Conservation (phyloP, 1,284 basidiomycete genomes). For the Papiliotrema nemorosa region DNA sequence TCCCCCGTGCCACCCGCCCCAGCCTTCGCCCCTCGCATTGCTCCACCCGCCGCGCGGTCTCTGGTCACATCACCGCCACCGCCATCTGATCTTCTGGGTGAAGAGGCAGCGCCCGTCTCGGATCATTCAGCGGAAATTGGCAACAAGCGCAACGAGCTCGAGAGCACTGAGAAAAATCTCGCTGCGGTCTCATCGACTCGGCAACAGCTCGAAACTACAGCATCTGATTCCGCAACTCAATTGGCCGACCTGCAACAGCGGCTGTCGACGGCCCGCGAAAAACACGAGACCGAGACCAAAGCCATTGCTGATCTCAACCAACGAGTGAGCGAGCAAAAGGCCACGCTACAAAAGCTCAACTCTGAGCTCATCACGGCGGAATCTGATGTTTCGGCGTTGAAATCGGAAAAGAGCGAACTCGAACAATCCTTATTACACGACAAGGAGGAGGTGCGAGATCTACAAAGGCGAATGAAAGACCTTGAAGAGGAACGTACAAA, state of each 20-base stretch:
- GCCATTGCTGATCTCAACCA: slow-evolving; percentile 70
- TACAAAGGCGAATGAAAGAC: slow-evolving; percentile 83
- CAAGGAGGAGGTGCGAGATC: slow-evolving; percentile 87
- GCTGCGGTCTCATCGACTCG: slow-evolving; percentile 38
- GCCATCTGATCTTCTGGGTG: slow-evolving; percentile 40
- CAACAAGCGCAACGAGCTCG: slow-evolving; percentile 76
- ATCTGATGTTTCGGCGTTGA: slow-evolving; percentile 83
- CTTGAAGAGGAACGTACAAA: slow-evolving; percentile 68
- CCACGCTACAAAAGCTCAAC: slow-evolving; percentile 69
- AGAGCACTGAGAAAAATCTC: slow-evolving; percentile 63
- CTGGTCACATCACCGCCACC: slow-evolving; percentile 1
- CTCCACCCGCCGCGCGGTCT: slow-evolving; percentile 25
- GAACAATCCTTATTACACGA: slow-evolving; percentile 84
- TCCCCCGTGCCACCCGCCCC: slow-evolving; percentile 1
- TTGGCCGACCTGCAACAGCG: slow-evolving; percentile 49
- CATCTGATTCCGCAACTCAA: slow-evolving; percentile 62
- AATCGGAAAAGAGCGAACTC: slow-evolving; percentile 87
- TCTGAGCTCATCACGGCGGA: slow-evolving; percentile 85
- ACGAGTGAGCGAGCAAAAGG: slow-evolving; percentile 66
- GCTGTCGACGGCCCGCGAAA: slow-evolving; percentile 53
- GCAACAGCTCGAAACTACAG: slow-evolving; percentile 42
- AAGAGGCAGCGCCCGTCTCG: slow-evolving; percentile 44
- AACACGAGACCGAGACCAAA: slow-evolving; percentile 80
- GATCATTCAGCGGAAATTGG: slow-evolving; percentile 64
- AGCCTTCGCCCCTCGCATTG: neutral